Base-by-base conservation (phyloP, 768 basidiomycete genomes). In the Xerocomellus intermedius region DNA sequence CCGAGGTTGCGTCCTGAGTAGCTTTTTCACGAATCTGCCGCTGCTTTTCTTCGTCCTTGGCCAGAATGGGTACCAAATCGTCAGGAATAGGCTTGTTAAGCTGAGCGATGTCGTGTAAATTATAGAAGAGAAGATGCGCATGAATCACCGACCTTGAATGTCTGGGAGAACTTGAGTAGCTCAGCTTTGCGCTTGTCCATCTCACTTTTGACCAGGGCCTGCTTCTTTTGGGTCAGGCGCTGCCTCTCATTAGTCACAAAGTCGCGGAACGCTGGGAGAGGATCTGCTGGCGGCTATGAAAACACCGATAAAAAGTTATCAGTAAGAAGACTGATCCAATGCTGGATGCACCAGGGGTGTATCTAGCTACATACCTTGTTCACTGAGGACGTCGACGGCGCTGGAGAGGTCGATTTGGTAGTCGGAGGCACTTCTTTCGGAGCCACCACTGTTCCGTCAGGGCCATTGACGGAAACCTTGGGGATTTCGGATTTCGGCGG, bases 101-200 rank as follows among this genome's bases (percentile, higher is more conserved):
- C 92, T 95, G 61, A 13, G 47, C 35, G 24, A 51, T 43, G 24
- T 24, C 32, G 13, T 22, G 42, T 39, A 21, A 41, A 59, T 47
- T 13, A 46, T 21, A 14, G 32, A 36, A 26, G 7, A 19, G 19
- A 46, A 33, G 50, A 17, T 22, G 41, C 2, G 22, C 17, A 5
- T 28, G n/a, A 43, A 56, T 48, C 19, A 62, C 79, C 43, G 43
- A 94, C 95, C 84, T 97, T 96, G 86, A 99, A 99, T 62, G 74
- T 87, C 71, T 91, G 82, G 60, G 92, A 93, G 73, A 98, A 99
- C 73, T 90, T 91, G 69, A 94, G 82, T 36, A 98, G 77, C 41
- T 98, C 96, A 10, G 93, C 89, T 77, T 97, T 84, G 58, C 91
- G 86, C 68, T 91, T 91, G 72, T 98, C 94, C 85, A 95, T 91